Evolutionary conservation across 768 basidiomycete species (phyloP), one percentile per base, ranked within the genome.

Genomic region (Amanita phalloides): DNA sequence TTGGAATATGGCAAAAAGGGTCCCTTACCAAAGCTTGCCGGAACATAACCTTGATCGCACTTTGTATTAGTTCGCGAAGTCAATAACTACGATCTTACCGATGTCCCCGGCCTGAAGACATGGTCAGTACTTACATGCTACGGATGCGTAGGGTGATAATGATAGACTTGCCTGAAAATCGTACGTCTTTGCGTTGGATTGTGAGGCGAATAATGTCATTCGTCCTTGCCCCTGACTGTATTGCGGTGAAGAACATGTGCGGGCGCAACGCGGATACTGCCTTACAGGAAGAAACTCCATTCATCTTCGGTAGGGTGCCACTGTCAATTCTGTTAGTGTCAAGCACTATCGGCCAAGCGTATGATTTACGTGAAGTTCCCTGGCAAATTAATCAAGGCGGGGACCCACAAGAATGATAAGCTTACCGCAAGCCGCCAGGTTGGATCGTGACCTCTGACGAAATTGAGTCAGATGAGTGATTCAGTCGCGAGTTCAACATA

Each of bases 231-330:
- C 82, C 61, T 75, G 71, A 36, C 79, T 84, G 54, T 8, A 14
- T 14, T 20, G 25, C 23, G 17, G 49, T 54, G 45, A 39, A 45
- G 53, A 26, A 39, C 45, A 3, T 36, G 11, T 10, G 7, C 21
- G 37, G 4, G 37, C 30, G 30, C 33, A 45, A 10, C 48, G 45
- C 37, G 28, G 17, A 28, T 46, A 50, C 47, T 30, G 43, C 66
- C 69, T 51, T 60, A 79, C 79, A 82, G 50, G 73, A 72, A 78
- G 61, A 72, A 78, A 45, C 66, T 71, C 82, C 82, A 84, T 64
- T 83, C 82, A 53, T 82, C 78, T 57, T 79, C 69, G 9, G 77
- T 79, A 6, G 84, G 83, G 56, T 85, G 84, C 84, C 84, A 85
- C 82, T 82, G 52, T 6, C 51, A 33, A 54, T 32, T 9, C 55